These are phyloP conservation scores for Seminavis robusta DNA, from an alignment of 108 stramenopile species.

Conservation along the genomic window DNA sequence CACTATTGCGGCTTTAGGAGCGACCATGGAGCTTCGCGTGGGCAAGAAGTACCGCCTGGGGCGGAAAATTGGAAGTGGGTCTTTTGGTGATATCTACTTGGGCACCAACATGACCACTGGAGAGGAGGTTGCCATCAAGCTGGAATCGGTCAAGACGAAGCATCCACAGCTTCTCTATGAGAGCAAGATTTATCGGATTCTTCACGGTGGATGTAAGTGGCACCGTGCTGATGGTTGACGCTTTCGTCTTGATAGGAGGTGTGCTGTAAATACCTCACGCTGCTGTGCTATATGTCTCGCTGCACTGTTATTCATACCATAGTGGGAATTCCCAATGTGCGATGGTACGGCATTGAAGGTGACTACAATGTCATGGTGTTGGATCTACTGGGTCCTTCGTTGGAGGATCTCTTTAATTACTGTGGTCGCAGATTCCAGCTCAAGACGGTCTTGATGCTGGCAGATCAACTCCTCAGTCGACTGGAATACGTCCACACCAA, in stretches of 20 bases:
- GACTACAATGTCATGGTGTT: slow-evolving; percentile 99
- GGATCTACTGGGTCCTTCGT: slow-evolving; percentile 96
- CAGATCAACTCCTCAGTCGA: slow-evolving; percentile 96
- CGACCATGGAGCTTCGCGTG: slow-evolving; percentile 99
- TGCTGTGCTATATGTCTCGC: too few species aligned
- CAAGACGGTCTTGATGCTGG: slow-evolving; percentile 96
- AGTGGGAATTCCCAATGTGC: slow-evolving; percentile 98
- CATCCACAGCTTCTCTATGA: slow-evolving; percentile 98
- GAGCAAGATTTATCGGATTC: slow-evolving; percentile 98
- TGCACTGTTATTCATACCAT: too few species aligned
- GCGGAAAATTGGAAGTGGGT: slow-evolving; percentile 97
- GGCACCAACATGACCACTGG: slow-evolving; percentile 98
- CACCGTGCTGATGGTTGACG: not conserved
- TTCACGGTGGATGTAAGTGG: slow-evolving; percentile 96
- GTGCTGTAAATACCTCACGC: not conserved
- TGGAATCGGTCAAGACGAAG: slow-evolving; percentile 94
- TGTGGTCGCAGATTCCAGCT: slow-evolving; percentile 97
- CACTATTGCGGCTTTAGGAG: too few species aligned
- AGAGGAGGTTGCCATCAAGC: slow-evolving; percentile 98
- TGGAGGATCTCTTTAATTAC: slow-evolving; percentile 99
- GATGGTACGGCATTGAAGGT: slow-evolving; percentile 99
- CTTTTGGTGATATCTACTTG: slow-evolving; percentile 99
- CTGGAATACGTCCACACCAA: slow-evolving; percentile 99
- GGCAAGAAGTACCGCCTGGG: slow-evolving; percentile 99
- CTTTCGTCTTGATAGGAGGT: too few species aligned